A percentile compares a stretch with the other conserved stretches of the same genome.
Evolutionary conservation across 345 rosid genomes (phyloP).

Genomic region (Citrus medica): DNA sequence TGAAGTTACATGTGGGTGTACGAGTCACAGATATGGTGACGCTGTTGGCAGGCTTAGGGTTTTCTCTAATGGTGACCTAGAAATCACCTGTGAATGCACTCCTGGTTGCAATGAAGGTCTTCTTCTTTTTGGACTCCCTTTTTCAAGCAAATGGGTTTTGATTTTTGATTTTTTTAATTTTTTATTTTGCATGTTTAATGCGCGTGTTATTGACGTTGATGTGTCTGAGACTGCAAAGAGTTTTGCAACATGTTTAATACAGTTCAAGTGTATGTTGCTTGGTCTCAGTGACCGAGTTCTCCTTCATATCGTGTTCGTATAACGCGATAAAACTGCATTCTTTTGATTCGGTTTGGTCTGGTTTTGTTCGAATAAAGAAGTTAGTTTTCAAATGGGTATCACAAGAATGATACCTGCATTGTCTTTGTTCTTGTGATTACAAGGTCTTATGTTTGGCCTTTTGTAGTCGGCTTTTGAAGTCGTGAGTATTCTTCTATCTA

Average conservation of each 20-base stretch:
- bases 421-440: slow-evolving; percentile 15
- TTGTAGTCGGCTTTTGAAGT: slow-evolving; percentile 8
- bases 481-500: slow-evolving; percentile 23
- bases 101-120: slow-evolving; percentile 99
- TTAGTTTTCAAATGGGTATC: slow-evolving; percentile 5
- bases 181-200: slow-evolving; percentile 36
- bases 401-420: slow-evolving; percentile 18
- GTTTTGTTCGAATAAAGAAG: slow-evolving; percentile 10
- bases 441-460: slow-evolving; percentile 4
- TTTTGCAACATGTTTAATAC: slow-evolving; percentile 16
- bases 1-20: slow-evolving; percentile 98
- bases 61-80: slow-evolving; percentile 88
- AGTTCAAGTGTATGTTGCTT: slow-evolving; percentile 49
- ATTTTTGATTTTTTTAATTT: slow-evolving; percentile 32
- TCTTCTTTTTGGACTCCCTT: slow-evolving; percentile 6
- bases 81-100: slow-evolving; percentile 95
- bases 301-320: slow-evolving; percentile 8
- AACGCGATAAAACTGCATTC: slow-evolving; percentile 21
- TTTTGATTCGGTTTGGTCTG: slow-evolving; percentile 17
- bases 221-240: slow-evolving; percentile 24
- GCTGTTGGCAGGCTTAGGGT: slow-evolving; percentile 99
- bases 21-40: slow-evolving; percentile 96
- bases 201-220: slow-evolving; percentile 35
- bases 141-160: slow-evolving; percentile 27
- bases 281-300: slow-evolving; percentile 38